Evolutionary conservation across 2,329 filamentous ascomycete species (phyloP).

Genomic region (Cordyceps farinosa): DNA sequence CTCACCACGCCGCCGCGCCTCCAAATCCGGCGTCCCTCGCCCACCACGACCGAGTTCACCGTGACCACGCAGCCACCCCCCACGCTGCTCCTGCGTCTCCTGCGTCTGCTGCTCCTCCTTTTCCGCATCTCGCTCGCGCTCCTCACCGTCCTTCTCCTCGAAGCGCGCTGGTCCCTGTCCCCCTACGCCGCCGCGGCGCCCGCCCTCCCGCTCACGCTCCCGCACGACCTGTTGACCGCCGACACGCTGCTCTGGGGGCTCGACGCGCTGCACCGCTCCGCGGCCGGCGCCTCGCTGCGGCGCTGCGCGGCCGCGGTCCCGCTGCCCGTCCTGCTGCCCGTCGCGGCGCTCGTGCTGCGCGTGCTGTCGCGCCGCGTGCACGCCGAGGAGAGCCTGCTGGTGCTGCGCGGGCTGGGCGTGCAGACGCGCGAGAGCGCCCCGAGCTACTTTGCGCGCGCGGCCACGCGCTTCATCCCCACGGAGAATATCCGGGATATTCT

Average conservation of each 20-base stretch:
- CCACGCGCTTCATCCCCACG: constrained; percentile 73
- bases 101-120: constrained; percentile 42
- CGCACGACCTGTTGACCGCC: constrained; percentile 21
- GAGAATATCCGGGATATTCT: constrained; percentile 89
- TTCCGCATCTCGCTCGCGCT: constrained; percentile 42
- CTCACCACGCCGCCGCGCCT: constrained; percentile 59
- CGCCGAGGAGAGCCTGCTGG: constrained; percentile 77
- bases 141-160: constrained; percentile 45
- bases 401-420: constrained; percentile 83
- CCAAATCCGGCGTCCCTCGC: constrained; percentile 65
- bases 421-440: constrained; percentile 68
- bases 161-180: constrained; percentile 43
- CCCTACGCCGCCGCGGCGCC: constrained; percentile 26
- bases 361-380: constrained; percentile 45
- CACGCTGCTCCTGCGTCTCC: constrained; percentile 45
- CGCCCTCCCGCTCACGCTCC: constrained; percentile 20
- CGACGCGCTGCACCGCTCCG: constrained; percentile 28
- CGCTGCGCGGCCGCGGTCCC: constrained; percentile 35
- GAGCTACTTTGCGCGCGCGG: constrained; percentile 55
- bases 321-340: constrained; percentile 38
- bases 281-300: constrained; percentile 31
- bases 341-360: constrained; percentile 38
- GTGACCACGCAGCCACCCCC: constrained; percentile 71
- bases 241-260: constrained; percentile 28
- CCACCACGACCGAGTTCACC: constrained; percentile 88